phyloP scores from a whole-genome alignment of 257 asterid species.

The Parsonsia alboflavescens region DNA sequence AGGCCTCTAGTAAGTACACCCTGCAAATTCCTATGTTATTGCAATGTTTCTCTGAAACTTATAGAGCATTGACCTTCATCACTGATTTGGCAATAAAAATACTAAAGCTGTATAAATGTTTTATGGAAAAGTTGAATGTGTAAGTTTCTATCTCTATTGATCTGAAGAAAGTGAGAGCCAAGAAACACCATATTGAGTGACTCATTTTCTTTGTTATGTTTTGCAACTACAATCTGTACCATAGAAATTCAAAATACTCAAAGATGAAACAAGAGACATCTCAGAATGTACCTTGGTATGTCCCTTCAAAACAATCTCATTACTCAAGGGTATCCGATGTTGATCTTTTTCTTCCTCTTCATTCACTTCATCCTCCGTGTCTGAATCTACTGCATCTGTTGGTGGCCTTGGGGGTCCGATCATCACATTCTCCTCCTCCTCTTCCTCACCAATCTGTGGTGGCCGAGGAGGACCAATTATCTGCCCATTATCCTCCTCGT shows the following conservation, averaged over 20 bases:
- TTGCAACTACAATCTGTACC: background rate
- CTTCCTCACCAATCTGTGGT: slow-evolving; percentile 28
- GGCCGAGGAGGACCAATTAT: slow-evolving; percentile 72
- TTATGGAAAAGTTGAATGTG: background rate
- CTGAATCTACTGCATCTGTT: slow-evolving; percentile 32
- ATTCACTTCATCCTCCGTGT: slow-evolving; percentile 59
- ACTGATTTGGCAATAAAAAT: background rate
- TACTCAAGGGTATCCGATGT: slow-evolving; percentile 75
- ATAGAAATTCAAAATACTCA: background rate
- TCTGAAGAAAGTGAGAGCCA: background rate
- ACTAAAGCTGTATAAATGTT: background rate
- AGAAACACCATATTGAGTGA: background rate
- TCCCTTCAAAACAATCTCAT: slow-evolving; percentile 89
- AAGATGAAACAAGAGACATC: background rate
- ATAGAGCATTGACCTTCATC: background rate
- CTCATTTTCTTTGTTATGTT: background rate
- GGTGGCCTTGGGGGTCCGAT: slow-evolving; percentile 62
- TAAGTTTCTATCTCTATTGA: background rate
- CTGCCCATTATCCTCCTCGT: slow-evolving; percentile 34
- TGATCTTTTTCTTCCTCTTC: slow-evolving; percentile 49
- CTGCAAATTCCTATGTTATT: background rate
- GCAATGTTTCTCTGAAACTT: background rate
- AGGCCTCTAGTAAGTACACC: background rate
- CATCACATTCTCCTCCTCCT: slow-evolving; percentile 33
- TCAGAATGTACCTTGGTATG: slow-evolving; percentile 62